Base-by-base conservation (phyloP, 371 early-diverging fungal genomes). In the Conidiobolus coronatus region DNA sequence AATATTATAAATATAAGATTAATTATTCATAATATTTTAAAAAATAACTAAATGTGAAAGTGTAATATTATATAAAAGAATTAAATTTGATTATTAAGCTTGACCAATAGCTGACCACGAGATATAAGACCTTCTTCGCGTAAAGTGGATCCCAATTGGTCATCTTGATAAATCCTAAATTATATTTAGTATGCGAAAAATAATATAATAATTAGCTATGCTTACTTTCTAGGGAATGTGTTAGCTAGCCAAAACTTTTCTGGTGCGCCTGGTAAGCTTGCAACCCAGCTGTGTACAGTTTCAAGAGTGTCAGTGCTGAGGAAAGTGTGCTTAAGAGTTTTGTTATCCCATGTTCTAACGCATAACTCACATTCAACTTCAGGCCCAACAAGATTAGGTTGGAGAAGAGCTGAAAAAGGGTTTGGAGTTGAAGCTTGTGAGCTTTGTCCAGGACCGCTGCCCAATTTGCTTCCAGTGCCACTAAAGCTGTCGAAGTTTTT, bases 391-490 rank as follows among this genome's bases (percentile, higher is more conserved):
- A 33, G 4, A 18, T 45, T 29, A 4, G 18, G 24, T 20, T 45
- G 34, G 22, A 45, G 33, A 7, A 45, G 19, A 35, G 22, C 21
- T 17, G 17, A 5, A 20, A 48, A 40, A 1, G 48, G 48, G 21
- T 48, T 38, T 3, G 29, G 12, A 35, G 45, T 5, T 44, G 45
- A 11, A 18, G 15, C 15, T 12, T 19, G 19, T 11, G 38, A 9
- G 14, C 20, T 36, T 45, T 2, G 22, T 9, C 42, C 38, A 38
- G 38, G 13, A 5, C 15, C 5, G 18, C 38, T 21, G 24, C 50
- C 50, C 12, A 50, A 34, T n/a, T 42, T 42, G 7, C 22, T 41
- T 11, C 50, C 50, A 21, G 43, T 9, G 14, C 50, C 50, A 7
- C 33, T 35, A 34, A 50, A 50, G 17, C 42, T 20, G n/a, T 33